phyloP scores from a whole-genome alignment of 1,139 yeast species.

The Lodderomyces pseudojiufengensis region DNA sequence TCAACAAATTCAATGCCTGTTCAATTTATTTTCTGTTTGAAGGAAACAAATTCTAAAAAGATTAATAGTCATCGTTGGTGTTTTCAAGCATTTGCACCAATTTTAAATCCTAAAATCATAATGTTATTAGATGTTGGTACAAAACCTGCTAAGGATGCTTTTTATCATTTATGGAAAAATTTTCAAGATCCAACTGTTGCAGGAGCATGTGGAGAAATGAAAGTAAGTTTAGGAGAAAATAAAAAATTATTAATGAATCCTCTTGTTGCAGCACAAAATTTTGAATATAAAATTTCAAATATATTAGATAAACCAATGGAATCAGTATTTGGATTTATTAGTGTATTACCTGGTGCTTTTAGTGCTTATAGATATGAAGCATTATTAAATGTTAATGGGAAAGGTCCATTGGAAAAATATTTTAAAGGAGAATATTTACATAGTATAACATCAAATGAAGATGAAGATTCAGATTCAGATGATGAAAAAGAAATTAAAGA shows the following conservation, averaged over 20 bases:
- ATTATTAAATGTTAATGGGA: constrained; percentile 57
- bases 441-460: constrained; percentile 32
- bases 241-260: constrained; percentile 61
- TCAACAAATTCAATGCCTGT: constrained; percentile 63
- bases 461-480: constrained; percentile 29
- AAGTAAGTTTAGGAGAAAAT: constrained; percentile 60
- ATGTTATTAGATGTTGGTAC: constrained; percentile 80
- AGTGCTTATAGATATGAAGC: constrained; percentile 81
- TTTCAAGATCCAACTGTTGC: constrained; percentile 76
- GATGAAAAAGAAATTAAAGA: constrained; percentile 44
- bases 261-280: constrained; percentile 78
- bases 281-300: constrained; percentile 80
- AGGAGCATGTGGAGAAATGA: constrained; percentile 86
- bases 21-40: constrained; percentile 72
- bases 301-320: constrained; percentile 83
- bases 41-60: constrained; percentile 70
- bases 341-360: constrained; percentile 83
- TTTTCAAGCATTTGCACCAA: constrained; percentile 73
- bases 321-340: constrained; percentile 75
- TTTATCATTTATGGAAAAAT: constrained; percentile 71
- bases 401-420: constrained; percentile 74
- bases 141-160: constrained; percentile 67
- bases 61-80: constrained; percentile 87
- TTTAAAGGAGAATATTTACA: constrained; percentile 76
- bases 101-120: constrained; percentile 66